A percentile compares a stretch with the other conserved stretches of the same genome.
These are phyloP conservation scores for Saussurea involucrata DNA, from an alignment of 129 eudicot species.

Conservation along the genomic window DNA sequence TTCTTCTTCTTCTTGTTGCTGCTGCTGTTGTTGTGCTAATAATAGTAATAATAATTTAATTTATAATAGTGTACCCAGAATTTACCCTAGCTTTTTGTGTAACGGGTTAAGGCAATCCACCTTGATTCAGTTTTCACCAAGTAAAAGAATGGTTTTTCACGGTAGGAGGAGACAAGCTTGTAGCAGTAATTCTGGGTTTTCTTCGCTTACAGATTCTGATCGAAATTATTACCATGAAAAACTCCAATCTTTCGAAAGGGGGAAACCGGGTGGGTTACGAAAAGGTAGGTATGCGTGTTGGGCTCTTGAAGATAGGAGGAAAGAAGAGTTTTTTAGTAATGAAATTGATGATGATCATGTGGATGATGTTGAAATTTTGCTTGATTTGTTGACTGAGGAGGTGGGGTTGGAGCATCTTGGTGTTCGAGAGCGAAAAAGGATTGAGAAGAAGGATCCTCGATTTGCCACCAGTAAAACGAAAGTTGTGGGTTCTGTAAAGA, in stretches of 20 bases:
- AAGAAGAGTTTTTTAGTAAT: neutral
- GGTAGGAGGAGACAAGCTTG: conserved; percentile 35
- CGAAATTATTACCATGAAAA: conserved; percentile 24
- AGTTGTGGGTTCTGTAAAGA: conserved; percentile 15
- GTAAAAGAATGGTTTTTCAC: conserved; percentile 39
- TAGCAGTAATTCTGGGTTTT: conserved; percentile 19
- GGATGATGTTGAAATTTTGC: conserved; percentile 61
- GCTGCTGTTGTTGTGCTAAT: conserved; percentile 25
- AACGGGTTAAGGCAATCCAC: conserved; percentile 71
- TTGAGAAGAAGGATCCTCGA: conserved; percentile 28
- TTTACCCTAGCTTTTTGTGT: conserved; percentile 42
- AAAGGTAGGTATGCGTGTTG: conserved; percentile 37
- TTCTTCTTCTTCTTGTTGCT: conserved; percentile 31
- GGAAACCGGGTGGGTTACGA: conserved; percentile 26
- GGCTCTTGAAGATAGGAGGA: conserved; percentile 38
- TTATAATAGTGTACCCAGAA: conserved; percentile 31
- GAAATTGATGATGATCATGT: conserved; percentile 28
- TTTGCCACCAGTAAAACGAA: conserved; percentile 22
- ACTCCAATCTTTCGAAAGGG: conserved; percentile 30
- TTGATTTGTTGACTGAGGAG: conserved; percentile 81
- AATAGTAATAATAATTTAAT: conserved; percentile 18
- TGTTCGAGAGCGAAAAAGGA: conserved; percentile 37
- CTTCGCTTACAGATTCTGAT: conserved; percentile 31
- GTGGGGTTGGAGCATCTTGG: conserved; percentile 39
- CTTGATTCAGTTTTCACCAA: conserved; percentile 61